These are phyloP conservation scores for Leccinum griseonigrum DNA, from an alignment of 1,284 basidiomycete species.

Conservation along the genomic window DNA sequence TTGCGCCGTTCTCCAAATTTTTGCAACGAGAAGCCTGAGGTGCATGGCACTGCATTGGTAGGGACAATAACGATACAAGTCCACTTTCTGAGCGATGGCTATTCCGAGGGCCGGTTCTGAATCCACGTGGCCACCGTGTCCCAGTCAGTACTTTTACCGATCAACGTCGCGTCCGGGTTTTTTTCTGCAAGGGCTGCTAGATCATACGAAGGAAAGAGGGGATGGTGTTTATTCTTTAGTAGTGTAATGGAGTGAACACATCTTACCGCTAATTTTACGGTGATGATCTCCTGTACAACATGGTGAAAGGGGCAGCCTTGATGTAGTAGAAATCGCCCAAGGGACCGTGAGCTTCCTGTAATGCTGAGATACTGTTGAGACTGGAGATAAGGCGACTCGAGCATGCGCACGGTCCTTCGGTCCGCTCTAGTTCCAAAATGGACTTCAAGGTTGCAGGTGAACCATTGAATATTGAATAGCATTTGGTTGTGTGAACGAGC, in stretches of 20 bases:
- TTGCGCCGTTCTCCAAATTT: too few species aligned
- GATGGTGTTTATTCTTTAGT: conserved; percentile 4
- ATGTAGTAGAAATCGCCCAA: neutral
- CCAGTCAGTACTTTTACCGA: neutral
- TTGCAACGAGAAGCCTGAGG: too few species aligned
- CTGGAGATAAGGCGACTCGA: neutral
- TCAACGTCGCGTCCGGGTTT: neutral
- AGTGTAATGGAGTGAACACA: neutral
- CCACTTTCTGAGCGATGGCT: neutral
- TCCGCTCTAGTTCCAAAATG: neutral
- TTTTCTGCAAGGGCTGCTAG: neutral
- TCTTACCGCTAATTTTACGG: neutral
- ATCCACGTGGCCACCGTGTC: neutral
- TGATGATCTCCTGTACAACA: neutral
- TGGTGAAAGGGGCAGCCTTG: neutral
- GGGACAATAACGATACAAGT: neutral
- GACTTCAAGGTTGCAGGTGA: neutral
- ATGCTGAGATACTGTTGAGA: neutral
- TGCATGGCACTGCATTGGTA: neutral
- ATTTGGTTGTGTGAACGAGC: neutral
- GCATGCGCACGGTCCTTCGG: neutral
- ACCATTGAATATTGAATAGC: neutral
- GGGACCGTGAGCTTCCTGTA: neutral
- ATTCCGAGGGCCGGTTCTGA: neutral
- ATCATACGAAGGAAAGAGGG: conserved; percentile 1